Percentiles rank a stretch among this genome's conserved stretches.
These are phyloP conservation scores for Asterophora parasitica DNA, from an alignment of 768 basidiomycete genomes.

Conservation along the genomic window DNA sequence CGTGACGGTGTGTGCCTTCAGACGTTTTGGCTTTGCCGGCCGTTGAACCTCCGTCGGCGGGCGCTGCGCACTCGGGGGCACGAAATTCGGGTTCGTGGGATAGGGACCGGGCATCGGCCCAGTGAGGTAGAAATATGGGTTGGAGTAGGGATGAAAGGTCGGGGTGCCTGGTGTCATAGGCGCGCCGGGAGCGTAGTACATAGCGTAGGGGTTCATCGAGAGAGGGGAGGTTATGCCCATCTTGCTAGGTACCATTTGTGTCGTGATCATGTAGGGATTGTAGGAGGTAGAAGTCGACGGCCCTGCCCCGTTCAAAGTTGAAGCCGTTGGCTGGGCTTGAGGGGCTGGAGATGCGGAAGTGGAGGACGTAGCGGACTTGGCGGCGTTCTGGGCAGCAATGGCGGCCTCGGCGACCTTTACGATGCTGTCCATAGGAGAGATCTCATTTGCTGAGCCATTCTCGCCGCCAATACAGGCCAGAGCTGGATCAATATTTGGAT, in stretches of 20 bases:
- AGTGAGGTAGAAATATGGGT: slow-evolving; percentile 41
- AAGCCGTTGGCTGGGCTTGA: slow-evolving; percentile 3
- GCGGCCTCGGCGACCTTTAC: slow-evolving; percentile 35
- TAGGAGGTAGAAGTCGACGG: slow-evolving; percentile 14
- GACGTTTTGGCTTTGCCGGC: slow-evolving; percentile 65
- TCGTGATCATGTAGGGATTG: slow-evolving; percentile 22
- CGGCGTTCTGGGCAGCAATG: slow-evolving; percentile 27
- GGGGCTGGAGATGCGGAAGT: slow-evolving; percentile 7
- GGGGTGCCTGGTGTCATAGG: slow-evolving; percentile 32
- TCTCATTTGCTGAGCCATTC: slow-evolving; percentile 7
- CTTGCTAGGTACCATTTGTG: slow-evolving; percentile 12
- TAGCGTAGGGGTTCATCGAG: slow-evolving; percentile 36
- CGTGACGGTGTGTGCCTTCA: slow-evolving; percentile 78
- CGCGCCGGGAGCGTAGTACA: slow-evolving; percentile 38
- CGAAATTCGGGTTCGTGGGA: slow-evolving; percentile 26
- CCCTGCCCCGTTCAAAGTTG: slow-evolving; percentile 4
- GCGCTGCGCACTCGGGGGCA: slow-evolving; percentile 21
- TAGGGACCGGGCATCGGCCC: slow-evolving; percentile 34
- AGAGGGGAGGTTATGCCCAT: slow-evolving; percentile 14
- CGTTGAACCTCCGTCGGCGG: slow-evolving; percentile 34
- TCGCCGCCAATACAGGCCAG: slow-evolving; percentile 5
- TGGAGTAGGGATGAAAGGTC: slow-evolving; percentile 30
- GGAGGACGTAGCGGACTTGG: slow-evolving; percentile 6
- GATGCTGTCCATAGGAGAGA: slow-evolving; percentile 29
- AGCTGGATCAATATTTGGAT: slow-evolving; percentile 17